Base-by-base conservation (phyloP, 2,329 filamentous ascomycete genomes). In the Trichoderma lentiforme region DNA sequence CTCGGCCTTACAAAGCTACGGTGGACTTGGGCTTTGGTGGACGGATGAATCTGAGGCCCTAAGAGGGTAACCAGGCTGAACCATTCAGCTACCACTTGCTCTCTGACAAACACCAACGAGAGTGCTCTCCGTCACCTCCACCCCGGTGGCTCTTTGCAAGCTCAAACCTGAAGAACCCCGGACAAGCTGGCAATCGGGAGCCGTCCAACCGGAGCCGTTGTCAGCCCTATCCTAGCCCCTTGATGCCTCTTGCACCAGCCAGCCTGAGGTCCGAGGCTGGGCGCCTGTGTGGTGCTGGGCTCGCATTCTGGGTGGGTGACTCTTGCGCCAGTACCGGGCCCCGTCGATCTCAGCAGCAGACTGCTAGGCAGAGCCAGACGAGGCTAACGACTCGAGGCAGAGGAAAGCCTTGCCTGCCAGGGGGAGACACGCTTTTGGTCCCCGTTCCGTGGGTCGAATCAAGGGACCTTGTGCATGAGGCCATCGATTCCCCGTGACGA, bases 21-120 rank as follows among this genome's bases (percentile, higher is more conserved):
- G 64, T 68, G 43, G 69, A 71, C 57, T 57, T 61, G 21, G 15
- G 28, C 28, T 58, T 47, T 63, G 61, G 63, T 32, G 68, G 60
- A 56, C 18, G 57, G 69, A 32, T 60, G 26, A 71, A 73, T 61
- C 70, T 69, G 70, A 71, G 72, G 21, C 68, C 71, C 73, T 36
- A 47, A 71, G 70, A 73, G 67, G 70, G 57, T 71, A 64, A 63
- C 65, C 63, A 72, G 74, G 73, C 72, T 73, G 63, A 67, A 71
- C 70, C 72, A 73, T 75, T 53, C 75, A 76, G 75, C 74, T 76
- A 72, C 69, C 62, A 76, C 74, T 71, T 73, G 71, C 71, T 70
- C 51, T 34, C 21, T 12, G 47, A 43, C 32, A 36, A 73, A 57
- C 73, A 74, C 73, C 73, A 71, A 73, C 72, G 72, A 73, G 70